Evolutionary conservation across 2,329 filamentous ascomycete species (phyloP).

Genomic region (Penicillium frequentans): DNA sequence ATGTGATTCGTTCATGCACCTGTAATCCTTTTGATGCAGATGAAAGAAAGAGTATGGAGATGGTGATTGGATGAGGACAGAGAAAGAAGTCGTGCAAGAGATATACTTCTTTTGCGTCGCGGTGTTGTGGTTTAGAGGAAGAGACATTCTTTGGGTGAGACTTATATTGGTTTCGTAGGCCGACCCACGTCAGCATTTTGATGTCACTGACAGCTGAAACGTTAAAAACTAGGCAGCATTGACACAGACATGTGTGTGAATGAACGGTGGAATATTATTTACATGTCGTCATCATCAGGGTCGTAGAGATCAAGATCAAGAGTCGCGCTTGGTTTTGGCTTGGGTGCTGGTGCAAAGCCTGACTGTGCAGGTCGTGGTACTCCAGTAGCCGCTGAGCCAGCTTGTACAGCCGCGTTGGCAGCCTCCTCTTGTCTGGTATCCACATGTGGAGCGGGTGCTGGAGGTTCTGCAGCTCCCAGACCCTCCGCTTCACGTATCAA

Average conservation of each 20-base stretch:
- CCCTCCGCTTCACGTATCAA: constrained; percentile 57
- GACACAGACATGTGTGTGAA: not conserved
- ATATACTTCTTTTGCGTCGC: too few relatives aligned
- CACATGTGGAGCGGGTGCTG: constrained; percentile 39
- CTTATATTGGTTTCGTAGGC: too few relatives aligned
- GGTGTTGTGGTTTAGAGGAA: too few relatives aligned
- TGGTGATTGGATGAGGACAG: too few relatives aligned
- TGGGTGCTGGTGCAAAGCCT: constrained; percentile 23
- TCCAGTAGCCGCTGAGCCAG: constrained; percentile 25
- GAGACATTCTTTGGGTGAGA: too few relatives aligned
- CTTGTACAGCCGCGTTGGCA: constrained; percentile 34
- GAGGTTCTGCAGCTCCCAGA: constrained; percentile 45
- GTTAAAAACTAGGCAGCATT: not conserved
- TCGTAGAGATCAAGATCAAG: constrained; percentile 48
- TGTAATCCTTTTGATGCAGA: too few relatives aligned
- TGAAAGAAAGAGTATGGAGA: too few relatives aligned
- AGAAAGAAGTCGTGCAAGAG: too few relatives aligned
- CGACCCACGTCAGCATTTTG: too few relatives aligned
- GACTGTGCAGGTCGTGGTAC: constrained; percentile 11
- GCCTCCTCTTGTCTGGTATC: constrained; percentile 36
- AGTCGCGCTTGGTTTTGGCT: constrained; percentile 40
- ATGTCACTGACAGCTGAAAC: too few relatives aligned
- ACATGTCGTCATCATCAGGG: constrained; percentile 42
- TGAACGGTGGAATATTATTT: not conserved
- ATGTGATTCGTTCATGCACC: too few relatives aligned